A percentile compares a stretch with the other conserved stretches of the same genome.
Evolutionary conservation across 768 basidiomycete species (phyloP).

Genomic region (Russula earlei): DNA sequence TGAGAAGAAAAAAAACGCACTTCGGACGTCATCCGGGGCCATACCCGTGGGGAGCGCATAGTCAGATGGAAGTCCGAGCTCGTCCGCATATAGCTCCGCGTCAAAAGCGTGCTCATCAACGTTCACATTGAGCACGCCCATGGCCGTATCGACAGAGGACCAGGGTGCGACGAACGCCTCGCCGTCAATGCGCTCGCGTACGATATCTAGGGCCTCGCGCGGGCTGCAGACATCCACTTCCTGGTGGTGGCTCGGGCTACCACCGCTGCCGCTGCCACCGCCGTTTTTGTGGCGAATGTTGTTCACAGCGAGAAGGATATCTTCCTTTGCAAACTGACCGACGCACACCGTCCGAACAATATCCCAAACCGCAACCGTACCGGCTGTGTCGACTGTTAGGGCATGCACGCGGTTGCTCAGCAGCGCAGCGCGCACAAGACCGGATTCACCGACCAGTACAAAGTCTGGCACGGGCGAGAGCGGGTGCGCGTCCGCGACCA

Average conservation of each 20-base stretch:
- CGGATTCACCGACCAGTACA: constrained; percentile 64
- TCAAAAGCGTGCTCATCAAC: constrained; percentile 86
- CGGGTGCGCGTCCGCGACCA: constrained; percentile 69
- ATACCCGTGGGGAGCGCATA: constrained; percentile 35
- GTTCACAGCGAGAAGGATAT: constrained; percentile 47
- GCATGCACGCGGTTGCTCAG: constrained; percentile 87
- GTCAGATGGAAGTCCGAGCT: constrained; percentile 53
- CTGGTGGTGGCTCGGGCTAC: constrained; percentile 10
- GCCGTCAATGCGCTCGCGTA: constrained; percentile 88
- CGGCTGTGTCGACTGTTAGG: constrained; percentile 80
- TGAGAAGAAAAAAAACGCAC: constrained; percentile 39
- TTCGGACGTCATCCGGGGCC: constrained; percentile 68
- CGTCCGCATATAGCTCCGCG: constrained; percentile 91
- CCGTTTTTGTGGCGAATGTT: too few species aligned
- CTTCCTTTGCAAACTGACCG: constrained; percentile 58
- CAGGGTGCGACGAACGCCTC: constrained; percentile 80
- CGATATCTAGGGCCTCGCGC: constrained; percentile 76
- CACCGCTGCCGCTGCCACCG: too few species aligned
- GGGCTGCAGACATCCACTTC: constrained; percentile 50
- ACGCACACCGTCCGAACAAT: constrained; percentile 68
- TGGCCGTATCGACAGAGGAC: constrained; percentile 85
- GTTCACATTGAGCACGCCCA: constrained; percentile 81
- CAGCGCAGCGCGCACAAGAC: constrained; percentile 72
- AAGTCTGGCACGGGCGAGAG: constrained; percentile 48
- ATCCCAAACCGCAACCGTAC: constrained; percentile 90